Base-by-base conservation (phyloP, 1,284 basidiomycete species). In the Boletellus deceptivus region DNA sequence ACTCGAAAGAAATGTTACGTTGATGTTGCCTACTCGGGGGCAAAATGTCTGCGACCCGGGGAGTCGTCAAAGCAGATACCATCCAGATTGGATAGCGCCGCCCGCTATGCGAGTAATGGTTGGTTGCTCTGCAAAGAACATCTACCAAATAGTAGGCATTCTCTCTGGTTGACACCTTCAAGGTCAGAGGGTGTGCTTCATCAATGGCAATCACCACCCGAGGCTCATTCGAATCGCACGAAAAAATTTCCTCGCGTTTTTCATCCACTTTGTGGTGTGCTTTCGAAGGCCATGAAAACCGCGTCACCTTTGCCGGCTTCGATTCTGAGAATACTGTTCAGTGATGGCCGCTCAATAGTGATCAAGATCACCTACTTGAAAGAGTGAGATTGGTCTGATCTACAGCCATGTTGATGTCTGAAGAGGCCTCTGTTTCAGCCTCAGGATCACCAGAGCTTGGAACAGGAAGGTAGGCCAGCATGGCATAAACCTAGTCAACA, bases 11-110 rank as follows among this genome's bases (percentile, higher is more conserved):
- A 33, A 24, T 5, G 9, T 6, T 0, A n/a, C 14, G 22, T 29
- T 31, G 6, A 49, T 36, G 6, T 13, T 22, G 20, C 14, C 29
- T 11, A 10, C 43, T 49, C 1, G 35, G 50, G 0, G 33, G 35
- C 1, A 29, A 25, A 29, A 52, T 40, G 17, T 52, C 41, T 3
- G 47, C 36, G 3, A 49, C 36, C 22, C 25, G 33, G 36, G 36
- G 39, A 3, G 50, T 52, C 3, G 50, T 52, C 6, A 41, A 52
- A 34, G 41, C 46, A 22, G 49, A 52, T 7, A 43, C 50, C 2
- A 49, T 31, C 50, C 46, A 52, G 6, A 49, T 14, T 18, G 42
- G 20, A 35, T 39, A 13, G 8, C 38, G 7, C 7, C 2, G 13
- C 33, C 10, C 8, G 2, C 4, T 4, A 7, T 51, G 40, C 2